Conservation (phyloP, 352 stramenopile genomes). For the Halophytophthora polymorphica region DNA sequence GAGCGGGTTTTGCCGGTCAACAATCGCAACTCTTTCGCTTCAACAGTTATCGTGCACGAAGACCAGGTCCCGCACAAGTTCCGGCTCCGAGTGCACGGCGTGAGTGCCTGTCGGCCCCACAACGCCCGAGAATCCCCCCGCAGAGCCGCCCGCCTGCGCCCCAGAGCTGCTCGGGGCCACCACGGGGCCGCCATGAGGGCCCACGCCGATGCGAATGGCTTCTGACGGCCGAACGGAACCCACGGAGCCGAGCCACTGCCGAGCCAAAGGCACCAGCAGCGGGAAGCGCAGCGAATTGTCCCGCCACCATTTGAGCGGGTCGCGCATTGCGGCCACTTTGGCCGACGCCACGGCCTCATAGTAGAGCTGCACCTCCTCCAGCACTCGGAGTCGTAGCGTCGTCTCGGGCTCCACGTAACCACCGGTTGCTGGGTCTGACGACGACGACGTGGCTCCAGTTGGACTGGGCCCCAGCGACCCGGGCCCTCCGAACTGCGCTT, state of each 20-base stretch:
- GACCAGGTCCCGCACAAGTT: conserved; percentile 45
- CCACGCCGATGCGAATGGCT: conserved; percentile 16
- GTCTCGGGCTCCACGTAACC: conserved; percentile 35
- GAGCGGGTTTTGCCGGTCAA: too few species aligned
- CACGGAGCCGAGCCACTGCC: conserved; percentile 42
- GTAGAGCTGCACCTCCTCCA: conserved; percentile 38
- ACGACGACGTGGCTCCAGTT: conserved; percentile 1
- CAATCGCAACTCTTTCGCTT: conserved; percentile 16
- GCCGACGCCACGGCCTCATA: conserved; percentile 33
- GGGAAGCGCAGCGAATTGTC: conserved; percentile 32
- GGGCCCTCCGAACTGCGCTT: background rate
- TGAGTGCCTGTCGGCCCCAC: conserved; percentile 12
- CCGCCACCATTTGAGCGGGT: conserved; percentile 45
- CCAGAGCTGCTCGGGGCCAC: conserved; percentile 12
- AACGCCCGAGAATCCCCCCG: conserved; percentile 5
- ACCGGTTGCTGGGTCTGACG: conserved; percentile 2
- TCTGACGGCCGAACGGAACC: conserved; percentile 35
- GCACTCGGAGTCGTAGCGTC: conserved; percentile 24
- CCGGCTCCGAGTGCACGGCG: conserved; percentile 38
- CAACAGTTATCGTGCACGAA: conserved; percentile 54
- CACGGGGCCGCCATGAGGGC: conserved; percentile 10
- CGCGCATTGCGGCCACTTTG: conserved; percentile 35
- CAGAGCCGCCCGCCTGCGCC: conserved; percentile 12
- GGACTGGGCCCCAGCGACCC: background rate
- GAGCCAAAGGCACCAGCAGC: conserved; percentile 38